A percentile compares a stretch with the other conserved stretches of the same genome.
Evolutionary conservation across 345 rosid species (phyloP).

Genomic region (Nasturtium officinale): DNA sequence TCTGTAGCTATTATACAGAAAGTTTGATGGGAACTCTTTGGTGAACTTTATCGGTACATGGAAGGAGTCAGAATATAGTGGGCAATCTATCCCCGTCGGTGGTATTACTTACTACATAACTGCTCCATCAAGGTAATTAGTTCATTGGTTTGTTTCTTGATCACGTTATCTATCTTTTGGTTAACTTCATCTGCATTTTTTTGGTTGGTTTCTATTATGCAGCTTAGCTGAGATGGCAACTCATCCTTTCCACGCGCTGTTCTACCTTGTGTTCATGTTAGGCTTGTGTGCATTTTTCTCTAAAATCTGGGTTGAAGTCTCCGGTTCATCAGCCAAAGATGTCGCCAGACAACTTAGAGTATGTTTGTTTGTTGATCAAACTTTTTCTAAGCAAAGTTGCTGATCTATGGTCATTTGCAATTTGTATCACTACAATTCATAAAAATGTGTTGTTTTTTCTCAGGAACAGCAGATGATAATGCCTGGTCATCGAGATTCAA

Average conservation of each 20-base stretch:
- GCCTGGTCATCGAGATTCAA: conserved; percentile 14
- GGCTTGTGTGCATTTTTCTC: not conserved
- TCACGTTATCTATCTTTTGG: not conserved
- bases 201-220: not conserved
- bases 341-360: conserved; percentile 1
- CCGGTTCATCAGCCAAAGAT: conserved; percentile 6
- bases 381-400: not conserved
- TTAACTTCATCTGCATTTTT: not conserved
- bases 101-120: not conserved
- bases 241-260: conserved; percentile 2
- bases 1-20: not conserved
- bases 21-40: not conserved
- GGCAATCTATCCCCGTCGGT: not conserved
- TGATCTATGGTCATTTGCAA: not conserved
- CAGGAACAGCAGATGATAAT: conserved; percentile 4
- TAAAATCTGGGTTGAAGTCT: not conserved
- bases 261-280: conserved; percentile 9
- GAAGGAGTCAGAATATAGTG: conserved; percentile 5
- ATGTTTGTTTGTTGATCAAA: not conserved
- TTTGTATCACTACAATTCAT: not conserved
- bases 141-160: not conserved
- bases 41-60: not conserved
- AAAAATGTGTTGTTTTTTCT: not conserved
- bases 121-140: not conserved
- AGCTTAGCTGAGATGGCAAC: conserved; percentile 9